Conservation (phyloP, 108 stramenopile species). For the Cyclostephanos tholiformis region DNA sequence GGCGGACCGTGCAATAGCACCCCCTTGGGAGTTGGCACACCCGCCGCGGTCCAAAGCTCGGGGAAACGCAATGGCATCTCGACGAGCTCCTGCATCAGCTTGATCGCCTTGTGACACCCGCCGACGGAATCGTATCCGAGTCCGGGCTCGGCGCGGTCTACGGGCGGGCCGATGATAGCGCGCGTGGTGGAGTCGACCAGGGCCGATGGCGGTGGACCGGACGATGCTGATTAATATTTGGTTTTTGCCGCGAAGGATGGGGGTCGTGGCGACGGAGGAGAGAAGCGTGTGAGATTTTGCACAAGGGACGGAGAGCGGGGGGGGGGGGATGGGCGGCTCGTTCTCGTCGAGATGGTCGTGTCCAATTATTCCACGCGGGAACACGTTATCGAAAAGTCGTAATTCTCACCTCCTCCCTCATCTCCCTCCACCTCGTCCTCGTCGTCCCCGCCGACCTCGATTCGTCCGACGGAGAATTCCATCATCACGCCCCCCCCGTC, state of each 20-base stretch:
- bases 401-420: constrained; percentile 23
- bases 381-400: no score
- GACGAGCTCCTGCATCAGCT: constrained; percentile 93
- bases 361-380: no score
- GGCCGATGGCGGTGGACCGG: constrained; percentile 29
- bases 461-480: constrained; percentile 75
- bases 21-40: constrained; percentile 94
- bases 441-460: constrained; percentile 55
- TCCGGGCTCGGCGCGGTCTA: constrained; percentile 69
- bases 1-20: constrained; percentile 96
- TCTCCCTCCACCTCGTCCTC: constrained; percentile 20
- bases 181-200: constrained; percentile 55
- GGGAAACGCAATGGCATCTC: constrained; percentile 97
- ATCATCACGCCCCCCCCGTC: constrained; percentile 67
- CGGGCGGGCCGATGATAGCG: constrained; percentile 65
- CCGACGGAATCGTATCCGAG: constrained; percentile 97
- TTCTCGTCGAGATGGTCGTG: no score
- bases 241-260: background rate
- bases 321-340: background rate
- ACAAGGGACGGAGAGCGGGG: background rate
- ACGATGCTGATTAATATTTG: background rate
- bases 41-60: constrained; percentile 94
- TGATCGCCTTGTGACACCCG: constrained; percentile 89
- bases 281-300: background rate
- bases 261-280: background rate